phyloP scores from a whole-genome alignment of 192 early-diverging fungal genomes.

The Spizellomyces punctatus region DNA sequence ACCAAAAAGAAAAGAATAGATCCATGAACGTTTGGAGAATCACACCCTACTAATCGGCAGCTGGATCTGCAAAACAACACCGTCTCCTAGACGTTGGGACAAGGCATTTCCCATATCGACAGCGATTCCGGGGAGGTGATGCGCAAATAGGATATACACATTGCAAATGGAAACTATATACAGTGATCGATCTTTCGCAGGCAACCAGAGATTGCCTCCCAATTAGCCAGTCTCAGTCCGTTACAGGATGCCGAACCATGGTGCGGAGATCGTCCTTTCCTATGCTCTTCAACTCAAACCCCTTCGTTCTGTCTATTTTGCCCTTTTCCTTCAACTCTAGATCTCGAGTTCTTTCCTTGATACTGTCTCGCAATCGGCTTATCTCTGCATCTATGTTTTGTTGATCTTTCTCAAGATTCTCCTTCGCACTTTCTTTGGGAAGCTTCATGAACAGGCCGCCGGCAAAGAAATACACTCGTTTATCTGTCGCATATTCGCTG shows the following conservation, averaged over 20 bases:
- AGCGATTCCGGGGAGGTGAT: too few species aligned
- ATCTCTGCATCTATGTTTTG: constrained; percentile 37
- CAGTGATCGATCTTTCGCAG: too few species aligned
- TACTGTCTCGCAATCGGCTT: constrained; percentile 21
- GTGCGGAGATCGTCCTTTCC: neutral
- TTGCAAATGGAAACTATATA: too few species aligned
- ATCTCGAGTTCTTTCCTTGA: constrained; percentile 24
- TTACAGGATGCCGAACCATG: constrained; percentile 6
- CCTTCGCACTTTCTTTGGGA: constrained; percentile 24
- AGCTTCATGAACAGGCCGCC: constrained; percentile 39
- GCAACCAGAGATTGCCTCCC: too few species aligned
- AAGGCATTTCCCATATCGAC: too few species aligned
- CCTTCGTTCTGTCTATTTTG: constrained; percentile 3
- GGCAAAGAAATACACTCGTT: constrained; percentile 35
- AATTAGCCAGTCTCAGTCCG: constrained; percentile 15
- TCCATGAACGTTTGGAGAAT: too few species aligned
- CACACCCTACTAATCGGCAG: too few species aligned
- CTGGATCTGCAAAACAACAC: too few species aligned
- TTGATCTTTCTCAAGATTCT: constrained; percentile 36
- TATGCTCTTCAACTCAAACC: constrained; percentile 24
- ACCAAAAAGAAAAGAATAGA: too few species aligned
- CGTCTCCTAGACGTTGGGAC: too few species aligned
- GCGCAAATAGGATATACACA: too few species aligned
- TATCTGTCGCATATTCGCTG: constrained; percentile 8
- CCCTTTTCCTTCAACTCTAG: constrained; percentile 32